Percentiles rank a stretch among this genome's conserved stretches.
Conservation (phyloP, 1,139 yeast genomes). For the Arxiozyma heterogenica region DNA sequence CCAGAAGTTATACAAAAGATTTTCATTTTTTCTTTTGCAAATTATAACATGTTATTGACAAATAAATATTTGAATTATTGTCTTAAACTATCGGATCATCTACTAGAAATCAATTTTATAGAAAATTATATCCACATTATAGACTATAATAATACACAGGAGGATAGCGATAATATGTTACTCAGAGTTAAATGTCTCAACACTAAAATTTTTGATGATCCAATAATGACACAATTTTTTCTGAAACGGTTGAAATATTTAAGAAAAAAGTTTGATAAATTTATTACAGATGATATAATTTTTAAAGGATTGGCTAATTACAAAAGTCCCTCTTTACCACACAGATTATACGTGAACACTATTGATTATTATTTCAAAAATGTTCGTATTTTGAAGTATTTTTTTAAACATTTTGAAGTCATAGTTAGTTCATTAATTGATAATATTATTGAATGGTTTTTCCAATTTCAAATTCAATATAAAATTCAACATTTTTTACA, state of each 20-base stretch:
- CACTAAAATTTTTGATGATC: conserved; percentile 3
- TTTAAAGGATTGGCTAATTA: background rate
- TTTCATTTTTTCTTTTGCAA: conserved; percentile 13
- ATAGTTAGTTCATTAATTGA: conserved; percentile 11
- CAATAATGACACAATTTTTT: conserved; percentile 2
- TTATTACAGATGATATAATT: conserved; percentile 3
- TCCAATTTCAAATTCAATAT: conserved; percentile 6
- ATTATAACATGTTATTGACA: conserved; percentile 9
- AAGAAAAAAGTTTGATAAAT: background rate
- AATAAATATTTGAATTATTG: conserved; percentile 10
- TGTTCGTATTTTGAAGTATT: conserved; percentile 9
- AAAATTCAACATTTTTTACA: conserved; percentile 9
- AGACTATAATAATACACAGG: background rate
- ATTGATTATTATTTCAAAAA: conserved; percentile 12
- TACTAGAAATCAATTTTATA: background rate
- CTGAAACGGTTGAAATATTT: background rate
- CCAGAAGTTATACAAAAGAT: conserved; percentile 16
- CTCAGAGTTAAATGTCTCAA: background rate
- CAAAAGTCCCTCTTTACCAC: conserved; percentile 9
- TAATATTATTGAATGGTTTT: conserved; percentile 18
- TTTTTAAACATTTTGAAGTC: conserved; percentile 11
- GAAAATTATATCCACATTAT: background rate
- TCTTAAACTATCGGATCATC: conserved; percentile 8
- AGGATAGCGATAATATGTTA: background rate
- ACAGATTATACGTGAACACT: conserved; percentile 11